Evolutionary conservation across 2,329 filamentous ascomycete genomes (phyloP).

Genomic region (Ophiostoma sp.): DNA sequence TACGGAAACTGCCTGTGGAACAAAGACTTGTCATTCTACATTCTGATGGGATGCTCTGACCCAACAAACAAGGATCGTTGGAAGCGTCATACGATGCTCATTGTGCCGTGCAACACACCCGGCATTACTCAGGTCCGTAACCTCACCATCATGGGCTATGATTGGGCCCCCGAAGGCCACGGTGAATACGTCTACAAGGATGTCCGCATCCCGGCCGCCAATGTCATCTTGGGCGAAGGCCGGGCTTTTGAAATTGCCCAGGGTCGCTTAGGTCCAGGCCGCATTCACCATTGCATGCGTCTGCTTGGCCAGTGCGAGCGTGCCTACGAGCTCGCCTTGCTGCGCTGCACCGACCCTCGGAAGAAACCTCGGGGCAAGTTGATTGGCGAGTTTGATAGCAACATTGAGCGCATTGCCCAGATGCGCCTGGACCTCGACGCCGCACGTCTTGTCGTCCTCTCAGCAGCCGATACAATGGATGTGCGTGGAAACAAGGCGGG

Average conservation of each 20-base stretch:
- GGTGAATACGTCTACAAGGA: constrained; percentile 86
- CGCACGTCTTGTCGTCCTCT: constrained; percentile 80
- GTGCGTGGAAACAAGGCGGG: constrained; percentile 79
- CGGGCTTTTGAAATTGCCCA: constrained; percentile 98
- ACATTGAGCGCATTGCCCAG: constrained; percentile 89
- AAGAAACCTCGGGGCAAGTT: constrained; percentile 90
- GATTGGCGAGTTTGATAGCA: constrained; percentile 82
- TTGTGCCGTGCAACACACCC: constrained; percentile 73
- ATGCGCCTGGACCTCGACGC: constrained; percentile 91
- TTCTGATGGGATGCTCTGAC: constrained; percentile 93
- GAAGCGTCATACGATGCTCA: constrained; percentile 84
- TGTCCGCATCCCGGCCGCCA: constrained; percentile 75
- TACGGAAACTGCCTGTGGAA: constrained; percentile 96
- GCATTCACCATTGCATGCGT: constrained; percentile 97
- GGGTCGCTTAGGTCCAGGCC: constrained; percentile 87
- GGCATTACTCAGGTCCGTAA: constrained; percentile 92
- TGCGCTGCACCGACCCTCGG: constrained; percentile 81
- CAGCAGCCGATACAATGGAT: constrained; percentile 94
- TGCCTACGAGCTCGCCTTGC: constrained; percentile 89
- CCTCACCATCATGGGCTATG: constrained; percentile 90
- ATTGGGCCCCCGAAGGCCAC: constrained; percentile 94
- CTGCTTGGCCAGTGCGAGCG: constrained; percentile 85
- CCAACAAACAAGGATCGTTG: constrained; percentile 70
- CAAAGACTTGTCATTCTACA: constrained; percentile 82
- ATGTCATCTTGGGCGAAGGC: constrained; percentile 86